Evolutionary conservation across 2,329 filamentous ascomycete genomes (phyloP), one percentile per base, ranked within the genome.

Genomic region (Tolypocladium endophyticum): DNA sequence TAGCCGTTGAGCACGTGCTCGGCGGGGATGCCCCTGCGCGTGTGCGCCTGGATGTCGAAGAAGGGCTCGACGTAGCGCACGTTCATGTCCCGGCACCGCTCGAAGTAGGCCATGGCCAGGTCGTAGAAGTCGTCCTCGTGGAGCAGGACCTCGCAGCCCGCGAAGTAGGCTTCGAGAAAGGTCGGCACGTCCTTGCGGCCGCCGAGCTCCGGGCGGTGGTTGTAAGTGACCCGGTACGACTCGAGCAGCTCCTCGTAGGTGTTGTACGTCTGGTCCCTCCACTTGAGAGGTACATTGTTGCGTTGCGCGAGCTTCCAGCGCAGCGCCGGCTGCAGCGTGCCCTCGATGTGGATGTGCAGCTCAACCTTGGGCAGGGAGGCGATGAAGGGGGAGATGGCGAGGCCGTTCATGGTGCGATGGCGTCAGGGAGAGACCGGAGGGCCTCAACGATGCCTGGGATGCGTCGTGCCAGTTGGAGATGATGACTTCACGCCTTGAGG

Each of bases 331-430:
- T 84, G 84, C 35, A 92, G 79, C 12, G 87, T 86, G 61, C 88
- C 89, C 72, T 92, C 88, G 36, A 92, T 79, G 71, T 92, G 88
- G 60, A 92, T 82, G 73, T 92, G 89, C 68, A 91, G 88, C 71
- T 92, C 88, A 74, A 86, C 89, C 77, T 92, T 91, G 63, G 88
- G 88, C 47, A 92, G 80, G 53, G 79, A 79, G 55, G 76, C 73
- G 25, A 91, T 79, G 69, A 89, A 86, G 41, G 74, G 67, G 41
- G 68, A 71, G 36, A 73, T 64, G 25, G 61, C 60, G 12, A 72
- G 66, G 57, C 66, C 64, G 60, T 71, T 66, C 70, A 72, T 72
- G 30, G 8, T 63, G 59, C 25, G 39, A 57, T 14, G 14, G 18
- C 18, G 54, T 16, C 28, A 2, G 50, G 50, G 8, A 2, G 3